Conservation (phyloP, 768 basidiomycete species). For the Suillus hirtellus region DNA sequence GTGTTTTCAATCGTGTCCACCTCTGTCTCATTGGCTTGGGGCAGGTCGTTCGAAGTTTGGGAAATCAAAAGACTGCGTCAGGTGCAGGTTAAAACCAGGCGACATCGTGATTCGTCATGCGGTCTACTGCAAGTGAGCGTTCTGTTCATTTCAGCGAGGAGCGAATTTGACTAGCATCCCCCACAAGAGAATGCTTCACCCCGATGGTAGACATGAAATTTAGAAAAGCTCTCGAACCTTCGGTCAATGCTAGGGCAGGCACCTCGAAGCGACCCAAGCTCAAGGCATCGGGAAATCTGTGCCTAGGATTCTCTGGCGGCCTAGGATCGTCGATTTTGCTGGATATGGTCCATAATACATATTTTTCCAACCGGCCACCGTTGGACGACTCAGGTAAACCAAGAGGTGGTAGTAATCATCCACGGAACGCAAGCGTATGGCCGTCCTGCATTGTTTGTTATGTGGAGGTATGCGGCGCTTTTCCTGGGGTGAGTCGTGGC, state of each 20-base stretch:
- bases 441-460: constrained; percentile 62
- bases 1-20: constrained; percentile 20
- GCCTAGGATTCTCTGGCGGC: constrained; percentile 78
- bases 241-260: constrained; percentile 55
- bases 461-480: constrained; percentile 65
- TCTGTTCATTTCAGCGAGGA: background rate
- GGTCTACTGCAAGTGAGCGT: constrained; percentile 76
- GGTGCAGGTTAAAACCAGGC: constrained; percentile 66
- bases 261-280: constrained; percentile 58
- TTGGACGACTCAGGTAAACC: constrained; percentile 31
- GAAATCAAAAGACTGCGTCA: constrained; percentile 66
- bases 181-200: constrained; percentile 61
- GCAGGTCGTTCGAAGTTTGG: constrained; percentile 68
- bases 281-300: constrained; percentile 66
- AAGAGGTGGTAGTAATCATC: constrained; percentile 65
- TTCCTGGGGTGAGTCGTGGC: constrained; percentile 52
- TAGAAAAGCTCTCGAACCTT: constrained; percentile 62
- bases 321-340: constrained; percentile 73
- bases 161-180: background rate
- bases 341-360: constrained; percentile 63
- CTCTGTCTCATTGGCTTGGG: constrained; percentile 4
- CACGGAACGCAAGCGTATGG: constrained; percentile 64
- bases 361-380: constrained; percentile 41
- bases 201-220: constrained; percentile 65
- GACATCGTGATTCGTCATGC: constrained; percentile 77